Base-by-base conservation (phyloP, 129 eudicot genomes). In the Flaveria robusta region DNA sequence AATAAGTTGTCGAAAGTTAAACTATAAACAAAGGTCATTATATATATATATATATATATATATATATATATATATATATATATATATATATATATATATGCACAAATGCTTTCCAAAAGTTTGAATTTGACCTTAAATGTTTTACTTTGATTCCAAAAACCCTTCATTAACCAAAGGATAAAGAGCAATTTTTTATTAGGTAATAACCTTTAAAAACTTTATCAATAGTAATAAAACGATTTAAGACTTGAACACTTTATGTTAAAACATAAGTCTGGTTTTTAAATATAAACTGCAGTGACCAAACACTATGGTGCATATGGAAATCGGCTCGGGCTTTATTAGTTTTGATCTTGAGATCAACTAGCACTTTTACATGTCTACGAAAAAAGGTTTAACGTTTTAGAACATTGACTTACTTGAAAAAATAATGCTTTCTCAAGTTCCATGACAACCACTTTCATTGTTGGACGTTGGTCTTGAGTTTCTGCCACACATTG, bases 391-490 rank as follows among this genome's bases (percentile, higher is more conserved):
- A 12, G 31, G 2, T 27, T 4, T 49, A 16, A 16, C 9, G 4
- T 19, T 20, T 56, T 56, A 22, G 31, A 56, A 22, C 31, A 24
- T 59, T 24, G 9, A 59, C 66, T 59, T 56, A 56, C 64, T 56
- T 56, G 64, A 56, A 56, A 56, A 1, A 9, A 22, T 56, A 56
- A 22, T 9, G 64, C 64, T 56, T 56, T 56, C 64, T 56, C 29
- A 56, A 56, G 64, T 20, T 56, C 64, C 5, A 2, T 56, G 29
- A 22, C 15, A 9, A 56, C 64, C 2, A 22, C 29, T 20, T 22
- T 10, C 64, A 56, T 56, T 56, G 64, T 19, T 56, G 64, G 64
- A 23, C 64, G 64, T 22, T 22, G 29, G 64, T 56, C 64, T 56
- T 56, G 64, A 56, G 64, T 56, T 56, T 56, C 15, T 2, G 29